Base-by-base conservation (phyloP, 495 filamentous ascomycete genomes). In the Hypoxylon lienhwacheense region DNA sequence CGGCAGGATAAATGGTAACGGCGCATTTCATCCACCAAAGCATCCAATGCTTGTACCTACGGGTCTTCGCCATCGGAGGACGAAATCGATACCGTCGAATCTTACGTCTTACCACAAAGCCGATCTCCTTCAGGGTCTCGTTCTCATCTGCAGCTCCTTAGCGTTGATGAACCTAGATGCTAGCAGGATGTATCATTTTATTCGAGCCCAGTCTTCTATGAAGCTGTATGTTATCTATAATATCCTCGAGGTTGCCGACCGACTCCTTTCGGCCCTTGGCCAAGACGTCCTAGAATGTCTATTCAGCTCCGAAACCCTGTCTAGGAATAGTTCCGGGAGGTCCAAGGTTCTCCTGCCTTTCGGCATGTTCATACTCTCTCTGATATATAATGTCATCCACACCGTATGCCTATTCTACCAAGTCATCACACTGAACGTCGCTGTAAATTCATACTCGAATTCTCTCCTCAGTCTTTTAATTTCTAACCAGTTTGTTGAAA, bases 141-240 rank as follows among this genome's bases (percentile, higher is more conserved):
- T 99, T 16, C 88, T 97, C 59, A 79, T 96, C 39, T 78, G 78
- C 41, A 96, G 88, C 57, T 95, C 89, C 68, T 80, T 83, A 24
- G 81, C 91, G 29, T 75, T 99, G 47, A 93, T 96, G 87, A 84
- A 82, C 50, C 88, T 97, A 31, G 93, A 99, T 71, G 92, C 95
- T 7, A 96, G 91, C 66, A 82, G 90, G 26, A 96, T 99, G 90
- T 99, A 99, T 70, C 93, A 99, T 67, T 88, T 90, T 64, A 97
- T 99, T 63, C 85, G 90, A 35, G 93, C 90, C 5, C 95, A 97
- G 71, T 90, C 90, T 3, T 91, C 91, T 5, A 95, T 99, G 72
- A 99, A 99, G 68, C 77, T 99, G 2, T 99, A 97, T 70, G 91
- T 97, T 34, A 97, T 99, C 39, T 97, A 95, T 74, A 97, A 97